phyloP scores from a whole-genome alignment of 176 grass and related monocot species.

The Themeda triandra region DNA sequence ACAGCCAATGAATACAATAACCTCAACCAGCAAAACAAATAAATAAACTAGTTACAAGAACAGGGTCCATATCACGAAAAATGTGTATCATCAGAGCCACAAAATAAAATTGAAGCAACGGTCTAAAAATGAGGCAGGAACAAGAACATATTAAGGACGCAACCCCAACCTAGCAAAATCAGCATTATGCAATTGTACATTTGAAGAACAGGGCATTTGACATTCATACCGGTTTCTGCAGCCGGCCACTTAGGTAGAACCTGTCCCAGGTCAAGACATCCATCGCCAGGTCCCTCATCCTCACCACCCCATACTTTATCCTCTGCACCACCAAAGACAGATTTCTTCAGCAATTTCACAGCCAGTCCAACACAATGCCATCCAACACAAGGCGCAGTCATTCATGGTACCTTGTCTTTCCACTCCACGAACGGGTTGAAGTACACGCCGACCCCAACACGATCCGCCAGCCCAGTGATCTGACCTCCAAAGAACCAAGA shows the following conservation, averaged over 20 bases:
- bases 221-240: constrained; percentile 89
- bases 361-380: not conserved
- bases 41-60: not conserved
- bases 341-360: not conserved
- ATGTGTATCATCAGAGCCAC: not conserved
- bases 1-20: too few relatives aligned
- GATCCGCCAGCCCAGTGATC: constrained; percentile 61
- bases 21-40: not conserved
- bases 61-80: not conserved
- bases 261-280: constrained; percentile 78
- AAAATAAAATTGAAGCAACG: not conserved
- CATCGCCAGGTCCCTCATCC: constrained; percentile 78
- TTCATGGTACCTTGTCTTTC: constrained; percentile 59
- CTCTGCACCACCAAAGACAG: constrained; percentile 33
- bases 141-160: not conserved
- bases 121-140: not conserved
- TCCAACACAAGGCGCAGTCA: not conserved
- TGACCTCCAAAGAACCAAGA: constrained; percentile 29
- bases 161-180: not conserved
- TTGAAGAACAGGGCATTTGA: constrained; percentile 4
- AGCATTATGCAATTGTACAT: not conserved
- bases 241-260: constrained; percentile 87
- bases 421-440: constrained; percentile 95
- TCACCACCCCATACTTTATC: constrained; percentile 91
- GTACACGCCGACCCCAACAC: constrained; percentile 65